Conservation (phyloP, 768 basidiomycete genomes). For the Gelatoporia subvermispora region DNA sequence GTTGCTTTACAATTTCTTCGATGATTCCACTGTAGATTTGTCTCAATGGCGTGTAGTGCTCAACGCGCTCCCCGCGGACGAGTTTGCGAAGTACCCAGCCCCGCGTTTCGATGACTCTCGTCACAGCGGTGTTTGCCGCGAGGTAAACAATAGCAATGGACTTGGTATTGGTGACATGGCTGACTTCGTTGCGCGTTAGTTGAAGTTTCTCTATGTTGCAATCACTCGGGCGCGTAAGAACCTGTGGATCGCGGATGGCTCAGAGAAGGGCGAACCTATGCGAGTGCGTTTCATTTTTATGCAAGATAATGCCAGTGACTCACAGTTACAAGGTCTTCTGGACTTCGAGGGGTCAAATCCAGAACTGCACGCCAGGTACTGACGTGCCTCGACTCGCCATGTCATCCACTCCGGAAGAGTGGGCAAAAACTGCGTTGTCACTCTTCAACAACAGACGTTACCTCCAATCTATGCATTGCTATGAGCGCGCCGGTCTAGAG, state of each 20-base stretch:
- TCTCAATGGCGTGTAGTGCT: constrained; percentile 60
- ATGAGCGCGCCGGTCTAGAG: constrained; percentile 38
- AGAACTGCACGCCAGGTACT: constrained; percentile 42
- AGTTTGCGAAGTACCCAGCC: constrained; percentile 18
- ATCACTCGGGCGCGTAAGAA: constrained; percentile 67
- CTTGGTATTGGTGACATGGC: background rate
- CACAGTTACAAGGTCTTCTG: constrained; percentile 42
- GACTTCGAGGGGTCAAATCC: constrained; percentile 40
- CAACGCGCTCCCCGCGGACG: constrained; percentile 31
- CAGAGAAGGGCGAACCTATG: constrained; percentile 52
- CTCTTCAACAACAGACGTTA: constrained; percentile 44
- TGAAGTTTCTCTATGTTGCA: constrained; percentile 68
- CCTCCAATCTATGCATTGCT: constrained; percentile 51
- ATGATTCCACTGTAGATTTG: constrained; percentile 47
- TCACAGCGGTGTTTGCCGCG: constrained; percentile 53
- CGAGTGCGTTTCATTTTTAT: constrained; percentile 36
- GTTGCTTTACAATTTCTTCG: constrained; percentile 70
- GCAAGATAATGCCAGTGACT: background rate
- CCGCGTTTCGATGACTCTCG: constrained; percentile 46
- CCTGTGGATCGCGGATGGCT: constrained; percentile 65
- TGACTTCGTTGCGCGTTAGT: constrained; percentile 28
- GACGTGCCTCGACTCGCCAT: constrained; percentile 52
- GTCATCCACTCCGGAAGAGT: constrained; percentile 45
- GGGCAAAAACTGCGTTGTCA: constrained; percentile 34
- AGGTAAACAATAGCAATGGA: constrained; percentile 32